Percentiles rank a stretch among this genome's conserved stretches.
Conservation (phyloP, 192 early-diverging fungal species). For the Coemansia sp. region DNA sequence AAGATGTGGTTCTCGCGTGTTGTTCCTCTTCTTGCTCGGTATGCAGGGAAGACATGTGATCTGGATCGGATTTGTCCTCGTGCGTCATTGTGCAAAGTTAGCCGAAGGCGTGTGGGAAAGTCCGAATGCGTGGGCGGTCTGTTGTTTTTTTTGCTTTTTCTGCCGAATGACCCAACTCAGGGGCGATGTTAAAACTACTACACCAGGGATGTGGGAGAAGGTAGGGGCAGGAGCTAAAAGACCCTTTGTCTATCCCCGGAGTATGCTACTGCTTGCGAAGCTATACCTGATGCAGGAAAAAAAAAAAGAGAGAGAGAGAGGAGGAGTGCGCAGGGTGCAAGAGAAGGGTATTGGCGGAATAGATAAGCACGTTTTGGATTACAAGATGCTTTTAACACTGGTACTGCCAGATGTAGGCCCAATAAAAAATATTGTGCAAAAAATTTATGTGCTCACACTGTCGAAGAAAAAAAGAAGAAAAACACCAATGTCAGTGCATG, state of each 20-base stretch:
- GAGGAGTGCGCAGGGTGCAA: not conserved
- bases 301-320: not conserved
- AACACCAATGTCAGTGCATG: not conserved
- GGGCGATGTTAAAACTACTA: not conserved
- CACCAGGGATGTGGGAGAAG: not conserved
- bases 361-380: not conserved
- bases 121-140: not conserved
- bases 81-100: not conserved
- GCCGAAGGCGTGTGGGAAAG: not conserved
- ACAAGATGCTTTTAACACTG: not conserved
- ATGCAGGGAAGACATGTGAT: conserved; percentile 3
- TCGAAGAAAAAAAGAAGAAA: not conserved
- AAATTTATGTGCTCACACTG: not conserved
- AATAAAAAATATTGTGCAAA: not conserved
- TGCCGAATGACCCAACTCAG: not conserved
- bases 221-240: not conserved
- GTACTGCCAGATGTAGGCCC: not conserved
- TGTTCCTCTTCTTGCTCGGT: not conserved
- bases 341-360: not conserved
- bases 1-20: not conserved
- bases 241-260: not conserved
- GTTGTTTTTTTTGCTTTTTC: not conserved
- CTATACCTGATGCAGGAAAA: not conserved
- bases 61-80: not conserved
- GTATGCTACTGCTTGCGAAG: not conserved